These are phyloP conservation scores for Thielaviopsis ethacetica DNA, from an alignment of 2,329 filamentous ascomycete species.

Conservation along the genomic window DNA sequence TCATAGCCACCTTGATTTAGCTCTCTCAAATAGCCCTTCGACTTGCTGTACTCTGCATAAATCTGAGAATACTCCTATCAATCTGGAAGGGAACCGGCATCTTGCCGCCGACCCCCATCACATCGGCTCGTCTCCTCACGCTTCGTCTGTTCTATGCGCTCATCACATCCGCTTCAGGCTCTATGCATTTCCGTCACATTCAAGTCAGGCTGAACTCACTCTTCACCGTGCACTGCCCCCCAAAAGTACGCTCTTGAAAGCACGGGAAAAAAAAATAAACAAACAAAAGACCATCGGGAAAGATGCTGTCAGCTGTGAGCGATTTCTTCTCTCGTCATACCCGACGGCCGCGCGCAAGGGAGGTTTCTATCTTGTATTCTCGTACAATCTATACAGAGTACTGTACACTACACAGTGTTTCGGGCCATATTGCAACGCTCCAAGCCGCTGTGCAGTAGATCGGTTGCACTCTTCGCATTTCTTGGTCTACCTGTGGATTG, in stretches of 20 bases:
- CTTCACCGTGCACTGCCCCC: background rate
- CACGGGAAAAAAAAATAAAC: background rate
- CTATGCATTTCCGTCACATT: background rate
- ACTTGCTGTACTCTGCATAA: too few relatives aligned
- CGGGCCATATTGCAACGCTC: too few relatives aligned
- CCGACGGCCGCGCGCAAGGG: too few relatives aligned
- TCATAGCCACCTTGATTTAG: background rate
- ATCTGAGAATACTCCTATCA: background rate
- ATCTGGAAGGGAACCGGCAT: background rate
- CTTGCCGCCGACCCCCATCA: background rate
- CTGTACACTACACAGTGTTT: too few relatives aligned
- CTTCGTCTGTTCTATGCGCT: background rate
- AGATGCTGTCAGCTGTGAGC: too few relatives aligned
- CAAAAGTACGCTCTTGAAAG: background rate
- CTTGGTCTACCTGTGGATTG: too few relatives aligned
- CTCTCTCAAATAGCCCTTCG: background rate
- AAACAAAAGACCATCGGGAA: background rate
- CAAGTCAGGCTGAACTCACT: background rate
- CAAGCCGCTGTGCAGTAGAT: too few relatives aligned
- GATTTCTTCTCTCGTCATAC: background rate
- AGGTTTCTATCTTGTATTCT: too few relatives aligned
- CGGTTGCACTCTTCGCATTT: too few relatives aligned
- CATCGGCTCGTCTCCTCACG: background rate
- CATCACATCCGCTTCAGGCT: background rate
- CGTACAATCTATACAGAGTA: too few relatives aligned